Conservation (phyloP, 345 rosid species). For the Ceriops tagal region DNA sequence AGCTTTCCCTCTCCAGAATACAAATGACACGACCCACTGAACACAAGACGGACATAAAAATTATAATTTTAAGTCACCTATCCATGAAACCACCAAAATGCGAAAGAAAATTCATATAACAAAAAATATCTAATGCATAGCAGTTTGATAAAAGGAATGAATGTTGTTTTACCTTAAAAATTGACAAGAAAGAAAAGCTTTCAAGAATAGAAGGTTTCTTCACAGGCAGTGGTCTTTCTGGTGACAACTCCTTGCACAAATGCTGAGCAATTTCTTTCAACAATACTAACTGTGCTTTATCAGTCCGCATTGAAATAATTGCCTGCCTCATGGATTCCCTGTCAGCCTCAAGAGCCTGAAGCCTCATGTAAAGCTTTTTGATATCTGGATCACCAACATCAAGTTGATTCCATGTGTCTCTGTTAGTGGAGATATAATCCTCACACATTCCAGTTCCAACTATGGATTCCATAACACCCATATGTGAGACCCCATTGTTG, state of each 20-base stretch:
- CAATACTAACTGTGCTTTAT: constrained; percentile 74
- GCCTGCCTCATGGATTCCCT: constrained; percentile 97
- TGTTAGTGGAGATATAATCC: constrained; percentile 50
- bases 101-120: neutral
- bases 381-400: constrained; percentile 72
- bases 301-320: constrained; percentile 84
- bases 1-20: constrained; percentile 83
- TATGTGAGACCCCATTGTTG: constrained; percentile 40
- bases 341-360: constrained; percentile 95
- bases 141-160: too few species aligned
- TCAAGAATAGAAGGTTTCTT: constrained; percentile 44
- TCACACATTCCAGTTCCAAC: constrained; percentile 37
- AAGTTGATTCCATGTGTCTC: constrained; percentile 36
- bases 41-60: constrained; percentile 12
- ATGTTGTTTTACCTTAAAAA: constrained; percentile 61
- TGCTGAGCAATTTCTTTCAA: constrained; percentile 97
- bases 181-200: constrained; percentile 47
- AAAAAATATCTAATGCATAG: too few species aligned
- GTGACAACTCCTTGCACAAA: constrained; percentile 66
- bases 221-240: constrained; percentile 47
- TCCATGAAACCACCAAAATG: neutral
- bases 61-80: constrained; percentile 8
- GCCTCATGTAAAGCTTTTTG: constrained; percentile 75
- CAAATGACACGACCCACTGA: constrained; percentile 77
- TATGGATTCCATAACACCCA: constrained; percentile 39